These are phyloP conservation scores for Volvox reticuliferus DNA, from an alignment of 139 green algal species.

Conservation along the genomic window DNA sequence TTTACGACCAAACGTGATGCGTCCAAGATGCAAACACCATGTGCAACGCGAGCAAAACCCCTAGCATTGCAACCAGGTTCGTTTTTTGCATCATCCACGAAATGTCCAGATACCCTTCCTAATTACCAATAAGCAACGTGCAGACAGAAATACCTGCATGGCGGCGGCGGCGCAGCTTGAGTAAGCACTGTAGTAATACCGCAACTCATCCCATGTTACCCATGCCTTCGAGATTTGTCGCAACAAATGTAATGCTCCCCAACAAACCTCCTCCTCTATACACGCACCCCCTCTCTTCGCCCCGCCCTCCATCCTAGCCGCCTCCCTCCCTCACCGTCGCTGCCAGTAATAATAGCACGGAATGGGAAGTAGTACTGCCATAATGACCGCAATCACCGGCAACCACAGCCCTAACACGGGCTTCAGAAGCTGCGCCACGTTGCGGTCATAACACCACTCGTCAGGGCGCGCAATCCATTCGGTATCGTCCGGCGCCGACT, in stretches of 20 bases:
- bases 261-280: background rate
- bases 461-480: slow-evolving; percentile 21
- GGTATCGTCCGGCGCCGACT: background rate
- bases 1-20: too few species aligned
- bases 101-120: too few species aligned
- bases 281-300: background rate
- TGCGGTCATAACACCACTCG: slow-evolving; percentile 45
- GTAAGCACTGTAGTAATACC: too few species aligned
- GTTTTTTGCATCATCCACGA: too few species aligned
- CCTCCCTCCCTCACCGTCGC: background rate
- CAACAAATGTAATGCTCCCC: background rate
- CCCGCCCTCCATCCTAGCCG: background rate
- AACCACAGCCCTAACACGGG: slow-evolving; percentile 45
- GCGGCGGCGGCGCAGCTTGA: too few species aligned
- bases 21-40: too few species aligned
- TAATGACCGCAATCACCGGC: slow-evolving; percentile 10
- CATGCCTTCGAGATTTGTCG: too few species aligned
- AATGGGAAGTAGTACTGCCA: slow-evolving; percentile 30
- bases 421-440: slow-evolving; percentile 12
- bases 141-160: too few species aligned
- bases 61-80: too few species aligned
- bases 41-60: too few species aligned
- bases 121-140: too few species aligned
- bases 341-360: slow-evolving; percentile 41
- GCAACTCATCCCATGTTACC: too few species aligned